Percentiles rank a stretch among this genome's conserved stretches.
phyloP scores from a whole-genome alignment of 192 early-diverging fungal genomes.

The Podila horticola region DNA sequence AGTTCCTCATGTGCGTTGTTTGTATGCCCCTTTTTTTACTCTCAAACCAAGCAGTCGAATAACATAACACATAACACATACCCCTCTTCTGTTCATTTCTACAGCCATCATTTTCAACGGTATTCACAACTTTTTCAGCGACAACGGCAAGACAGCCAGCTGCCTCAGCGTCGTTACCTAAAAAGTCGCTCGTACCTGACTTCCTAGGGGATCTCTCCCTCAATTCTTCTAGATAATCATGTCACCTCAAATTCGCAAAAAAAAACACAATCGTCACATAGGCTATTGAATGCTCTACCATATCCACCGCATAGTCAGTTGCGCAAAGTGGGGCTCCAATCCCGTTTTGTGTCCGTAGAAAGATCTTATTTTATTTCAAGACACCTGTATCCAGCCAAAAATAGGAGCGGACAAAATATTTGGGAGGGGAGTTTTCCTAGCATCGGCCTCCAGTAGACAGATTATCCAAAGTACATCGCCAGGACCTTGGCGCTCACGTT shows the following conservation, averaged over 20 bases:
- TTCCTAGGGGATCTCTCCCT: not conserved
- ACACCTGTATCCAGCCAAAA: no score
- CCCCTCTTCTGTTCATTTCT: not conserved
- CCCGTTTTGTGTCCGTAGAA: no score
- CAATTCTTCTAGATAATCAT: not conserved
- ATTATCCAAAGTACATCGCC: slow-evolving; percentile 78
- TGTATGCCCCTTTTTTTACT: not conserved
- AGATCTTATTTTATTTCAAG: no score
- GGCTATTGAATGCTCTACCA: no score
- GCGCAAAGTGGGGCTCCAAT: no score
- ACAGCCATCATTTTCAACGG: slow-evolving; percentile 10
- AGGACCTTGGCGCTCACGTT: slow-evolving; percentile 83
- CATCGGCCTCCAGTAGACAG: not conserved
- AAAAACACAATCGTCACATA: no score
- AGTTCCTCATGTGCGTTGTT: not conserved
- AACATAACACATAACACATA: no score
- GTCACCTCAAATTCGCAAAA: no score
- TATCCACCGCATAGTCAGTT: no score
- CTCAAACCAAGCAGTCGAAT: no score
- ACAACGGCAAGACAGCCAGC: not conserved
- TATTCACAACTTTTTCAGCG: slow-evolving; percentile 2
- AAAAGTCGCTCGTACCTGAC: no score
- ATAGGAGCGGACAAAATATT: not conserved
- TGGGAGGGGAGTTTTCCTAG: not conserved
- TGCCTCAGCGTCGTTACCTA: not conserved